Conservation (phyloP, 345 rosid genomes). For the Nasturtium officinale region DNA sequence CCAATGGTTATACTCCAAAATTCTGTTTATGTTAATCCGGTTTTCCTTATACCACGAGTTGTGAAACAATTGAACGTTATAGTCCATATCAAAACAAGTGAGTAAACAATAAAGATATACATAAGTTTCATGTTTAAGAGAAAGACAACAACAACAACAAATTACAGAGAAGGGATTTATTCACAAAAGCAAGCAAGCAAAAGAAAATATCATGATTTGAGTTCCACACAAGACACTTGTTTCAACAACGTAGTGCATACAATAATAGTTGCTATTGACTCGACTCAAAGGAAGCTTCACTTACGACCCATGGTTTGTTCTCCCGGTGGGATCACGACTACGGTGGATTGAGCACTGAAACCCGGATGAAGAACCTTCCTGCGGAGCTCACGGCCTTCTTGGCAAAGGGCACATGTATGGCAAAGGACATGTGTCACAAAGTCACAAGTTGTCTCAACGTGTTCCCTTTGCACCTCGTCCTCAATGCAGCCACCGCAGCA, state of each 20-base stretch:
- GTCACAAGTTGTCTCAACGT: conserved; percentile 74
- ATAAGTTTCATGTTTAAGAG: background rate
- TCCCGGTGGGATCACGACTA: conserved; percentile 73
- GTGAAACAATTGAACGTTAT: background rate
- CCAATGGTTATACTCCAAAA: background rate
- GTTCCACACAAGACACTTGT: conserved; percentile 24
- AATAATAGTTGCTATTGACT: conserved; percentile 34
- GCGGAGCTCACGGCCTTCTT: conserved; percentile 97
- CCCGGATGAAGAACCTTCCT: conserved; percentile 86
- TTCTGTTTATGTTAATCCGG: background rate
- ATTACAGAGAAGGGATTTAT: conserved; percentile 10
- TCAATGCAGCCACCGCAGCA: conserved; percentile 79
- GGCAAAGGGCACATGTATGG: conserved; percentile 88
- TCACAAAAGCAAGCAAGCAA: conserved; percentile 2
- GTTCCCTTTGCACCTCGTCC: conserved; percentile 72
- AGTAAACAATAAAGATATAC: conserved; percentile 9
- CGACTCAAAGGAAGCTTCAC: conserved; percentile 34
- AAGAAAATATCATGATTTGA: background rate
- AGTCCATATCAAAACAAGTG: background rate
- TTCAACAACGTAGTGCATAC: conserved; percentile 14
- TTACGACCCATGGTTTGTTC: conserved; percentile 79
- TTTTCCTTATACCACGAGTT: background rate
- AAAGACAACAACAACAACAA: background rate
- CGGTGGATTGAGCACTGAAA: conserved; percentile 66
- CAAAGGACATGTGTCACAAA: conserved; percentile 77